Base-by-base conservation (phyloP, 148 eudicot genomes). In the Linanthus parryae region DNA sequence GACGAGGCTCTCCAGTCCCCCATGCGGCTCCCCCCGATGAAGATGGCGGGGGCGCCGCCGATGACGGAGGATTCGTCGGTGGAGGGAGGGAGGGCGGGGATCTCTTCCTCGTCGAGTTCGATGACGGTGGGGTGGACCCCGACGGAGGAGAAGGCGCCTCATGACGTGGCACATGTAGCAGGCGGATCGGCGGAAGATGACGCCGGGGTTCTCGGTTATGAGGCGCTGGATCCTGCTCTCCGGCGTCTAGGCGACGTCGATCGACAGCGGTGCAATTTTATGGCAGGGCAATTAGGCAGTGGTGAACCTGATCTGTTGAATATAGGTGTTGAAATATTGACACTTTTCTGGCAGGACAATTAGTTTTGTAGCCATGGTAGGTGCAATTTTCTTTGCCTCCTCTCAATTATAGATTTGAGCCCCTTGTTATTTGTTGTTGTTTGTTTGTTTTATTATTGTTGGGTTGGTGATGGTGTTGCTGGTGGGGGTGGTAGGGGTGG, bases 101-200 rank as follows among this genome's bases (percentile, higher is more conserved):
- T 31, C 7, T 31, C 36, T 5, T 31, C 10, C 7, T 31, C 36
- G 10, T 31, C 36, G 10, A 31, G 36, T 31, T 31, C 36, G 36
- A 31, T 31, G 36, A 31, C 36, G 36, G 36, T 31, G 36, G 36
- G 36, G 36, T 31, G 36, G 36, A 31, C 36, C 5, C 36, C 36
- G 36, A 31, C 36, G 36, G 36, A 5, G 36, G 42, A 92, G 72
- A 30, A 84, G 78, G 30, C 69, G 64, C 64, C 67, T 75, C 98
- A 92, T 81, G 75, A 81, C 96, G 61, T 87, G 96, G 71, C 92
- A 85, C 95, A 85, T 90, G 82, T 83, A 89, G 21, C 97, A 89
- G 1, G 79, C 45, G 13, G 86, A 30, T n/a, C 94, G 81, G 76
- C 79, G 79, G 72, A 88, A 88, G 39, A 88, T 88, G 47, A 88